Percentiles rank a stretch among this genome's conserved stretches.
Conservation (phyloP, 345 rosid species). For the Turritis glabra region DNA sequence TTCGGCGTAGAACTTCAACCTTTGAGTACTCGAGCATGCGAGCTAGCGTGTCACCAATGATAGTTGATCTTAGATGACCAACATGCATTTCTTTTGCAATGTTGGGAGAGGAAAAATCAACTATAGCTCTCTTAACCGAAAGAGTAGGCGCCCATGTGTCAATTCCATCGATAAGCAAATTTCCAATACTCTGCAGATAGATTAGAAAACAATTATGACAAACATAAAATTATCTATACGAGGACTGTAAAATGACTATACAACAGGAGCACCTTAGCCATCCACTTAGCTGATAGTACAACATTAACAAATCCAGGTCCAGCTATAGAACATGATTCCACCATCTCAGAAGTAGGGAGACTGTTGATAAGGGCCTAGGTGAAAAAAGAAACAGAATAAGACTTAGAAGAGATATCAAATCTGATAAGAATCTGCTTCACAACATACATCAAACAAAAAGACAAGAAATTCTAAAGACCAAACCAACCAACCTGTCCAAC, state of each 20-base stretch:
- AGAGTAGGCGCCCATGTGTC: slow-evolving; percentile 75
- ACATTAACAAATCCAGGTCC: slow-evolving; percentile 88
- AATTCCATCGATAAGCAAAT: slow-evolving; percentile 68
- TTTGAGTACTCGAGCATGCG: slow-evolving; percentile 88
- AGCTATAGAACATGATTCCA: slow-evolving; percentile 70
- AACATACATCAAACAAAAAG: neutral
- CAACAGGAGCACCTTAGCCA: slow-evolving; percentile 55
- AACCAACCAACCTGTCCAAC: slow-evolving; percentile 75
- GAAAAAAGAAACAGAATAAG: neutral
- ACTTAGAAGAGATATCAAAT: neutral
- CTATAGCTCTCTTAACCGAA: slow-evolving; percentile 60
- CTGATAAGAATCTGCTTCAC: too few species aligned
- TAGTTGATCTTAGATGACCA: slow-evolving; percentile 88
- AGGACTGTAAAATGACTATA: neutral
- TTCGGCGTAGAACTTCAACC: slow-evolving; percentile 80
- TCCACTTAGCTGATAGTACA: slow-evolving; percentile 61
- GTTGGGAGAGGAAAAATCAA: slow-evolving; percentile 89
- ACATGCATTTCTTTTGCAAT: slow-evolving; percentile 94
- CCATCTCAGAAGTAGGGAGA: slow-evolving; percentile 68
- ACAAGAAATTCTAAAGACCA: neutral
- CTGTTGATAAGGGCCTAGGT: slow-evolving; percentile 60
- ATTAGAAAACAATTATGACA: neutral
- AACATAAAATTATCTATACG: neutral
- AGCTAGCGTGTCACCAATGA: slow-evolving; percentile 84
- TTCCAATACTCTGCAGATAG: slow-evolving; percentile 57